Percentiles rank a stretch among this genome's conserved stretches.
Evolutionary conservation across 2,329 filamentous ascomycete species (phyloP).

Genomic region (Orbilia javanica): DNA sequence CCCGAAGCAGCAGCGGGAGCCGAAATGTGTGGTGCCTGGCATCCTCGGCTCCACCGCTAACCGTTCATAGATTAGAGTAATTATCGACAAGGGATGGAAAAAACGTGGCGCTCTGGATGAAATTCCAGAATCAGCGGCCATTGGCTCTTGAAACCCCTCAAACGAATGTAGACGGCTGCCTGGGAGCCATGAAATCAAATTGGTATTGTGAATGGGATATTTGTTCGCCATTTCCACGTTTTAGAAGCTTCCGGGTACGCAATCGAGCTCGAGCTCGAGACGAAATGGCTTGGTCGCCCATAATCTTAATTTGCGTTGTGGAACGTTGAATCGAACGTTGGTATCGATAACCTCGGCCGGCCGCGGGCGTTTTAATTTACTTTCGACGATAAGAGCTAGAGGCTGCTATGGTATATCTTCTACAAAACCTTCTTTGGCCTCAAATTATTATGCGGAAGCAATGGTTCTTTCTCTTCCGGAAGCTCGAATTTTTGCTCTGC

Average conservation of each 20-base stretch:
- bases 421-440: not conserved
- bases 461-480: not conserved
- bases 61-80: constrained; percentile 26
- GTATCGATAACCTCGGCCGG: constrained; percentile 15
- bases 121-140: constrained; percentile 47
- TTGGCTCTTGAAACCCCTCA: constrained; percentile 40
- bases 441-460: not conserved
- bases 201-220: constrained; percentile 2
- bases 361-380: constrained; percentile 2
- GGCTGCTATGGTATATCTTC: no score
- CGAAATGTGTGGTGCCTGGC: constrained; percentile 57
- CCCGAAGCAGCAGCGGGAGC: constrained; percentile 53
- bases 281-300: constrained; percentile 2
- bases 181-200: constrained; percentile 31
- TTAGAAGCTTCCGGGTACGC: constrained; percentile 33
- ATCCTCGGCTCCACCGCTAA: constrained; percentile 25
- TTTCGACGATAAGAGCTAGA: no score
- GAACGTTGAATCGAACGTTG: constrained; percentile 35
- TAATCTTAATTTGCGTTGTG: constrained; percentile 16
- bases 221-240: constrained; percentile 56
- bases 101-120: constrained; percentile 50
- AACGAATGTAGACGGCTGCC: constrained; percentile 47
- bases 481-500: not conserved
- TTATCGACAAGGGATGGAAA: constrained; percentile 19
- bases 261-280: constrained; percentile 31